phyloP scores from a whole-genome alignment of 2,329 filamentous ascomycete genomes.

The Phialocephala subalpina region DNA sequence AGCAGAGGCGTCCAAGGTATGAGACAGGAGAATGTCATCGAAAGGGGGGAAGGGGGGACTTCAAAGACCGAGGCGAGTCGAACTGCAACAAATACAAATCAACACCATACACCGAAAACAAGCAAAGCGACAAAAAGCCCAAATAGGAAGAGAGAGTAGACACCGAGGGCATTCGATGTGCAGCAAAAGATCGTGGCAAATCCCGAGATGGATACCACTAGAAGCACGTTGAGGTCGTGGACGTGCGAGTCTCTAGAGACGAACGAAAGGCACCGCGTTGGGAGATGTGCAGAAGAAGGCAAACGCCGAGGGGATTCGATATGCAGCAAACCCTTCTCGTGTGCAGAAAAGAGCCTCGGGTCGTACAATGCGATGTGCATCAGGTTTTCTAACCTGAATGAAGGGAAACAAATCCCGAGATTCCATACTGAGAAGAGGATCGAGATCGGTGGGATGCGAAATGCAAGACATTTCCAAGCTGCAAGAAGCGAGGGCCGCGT shows the following conservation, averaged over 20 bases:
- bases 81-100: neutral
- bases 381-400: too few relatives aligned
- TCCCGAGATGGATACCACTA: too few relatives aligned
- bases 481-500: neutral
- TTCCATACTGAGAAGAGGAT: too few relatives aligned
- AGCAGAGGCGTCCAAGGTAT: too few relatives aligned
- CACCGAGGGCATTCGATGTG: neutral
- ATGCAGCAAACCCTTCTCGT: neutral
- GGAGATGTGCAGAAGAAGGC: neutral
- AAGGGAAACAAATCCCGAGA: too few relatives aligned
- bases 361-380: too few relatives aligned
- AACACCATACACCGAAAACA: neutral
- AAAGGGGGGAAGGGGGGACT: neutral
- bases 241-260: too few relatives aligned
- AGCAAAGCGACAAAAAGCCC: neutral
- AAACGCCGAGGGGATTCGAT: conserved; percentile 1
- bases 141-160: neutral
- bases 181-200: too few relatives aligned
- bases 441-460: too few relatives aligned
- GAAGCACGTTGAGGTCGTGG: too few relatives aligned
- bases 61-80: neutral
- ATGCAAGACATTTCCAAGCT: too few relatives aligned
- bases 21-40: neutral
- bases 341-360: too few relatives aligned
- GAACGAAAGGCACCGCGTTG: neutral